phyloP scores from a whole-genome alignment of 371 early-diverging fungal genomes.

The Apophysomyces sp. region DNA sequence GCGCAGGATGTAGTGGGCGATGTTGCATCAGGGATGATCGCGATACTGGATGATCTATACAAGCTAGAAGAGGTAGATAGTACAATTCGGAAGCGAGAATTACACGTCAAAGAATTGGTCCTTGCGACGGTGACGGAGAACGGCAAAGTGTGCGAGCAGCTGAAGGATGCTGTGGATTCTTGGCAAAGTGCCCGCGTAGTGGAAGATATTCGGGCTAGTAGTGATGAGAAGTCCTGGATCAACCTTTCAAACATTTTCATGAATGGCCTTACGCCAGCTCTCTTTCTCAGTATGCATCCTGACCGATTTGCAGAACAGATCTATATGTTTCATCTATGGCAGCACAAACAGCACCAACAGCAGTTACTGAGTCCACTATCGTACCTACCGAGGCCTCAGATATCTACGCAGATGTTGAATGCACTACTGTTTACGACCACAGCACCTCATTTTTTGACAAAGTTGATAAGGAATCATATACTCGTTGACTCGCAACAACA shows the following conservation, averaged over 20 bases:
- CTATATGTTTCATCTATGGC: constrained; percentile 63
- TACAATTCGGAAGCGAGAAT: not conserved
- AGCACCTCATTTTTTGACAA: constrained; percentile 72
- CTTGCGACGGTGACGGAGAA: constrained; percentile 31
- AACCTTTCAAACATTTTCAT: constrained; percentile 52
- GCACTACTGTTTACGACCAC: constrained; percentile 53
- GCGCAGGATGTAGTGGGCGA: constrained; percentile 41
- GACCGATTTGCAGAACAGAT: constrained; percentile 70
- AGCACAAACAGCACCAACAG: constrained; percentile 26
- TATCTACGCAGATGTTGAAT: constrained; percentile 36
- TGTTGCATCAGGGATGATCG: constrained; percentile 37
- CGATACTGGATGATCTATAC: constrained; percentile 25
- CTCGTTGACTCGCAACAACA: constrained; percentile 66
- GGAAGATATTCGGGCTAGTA: not conserved
- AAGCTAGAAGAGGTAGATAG: not conserved
- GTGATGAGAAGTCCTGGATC: constrained; percentile 12
- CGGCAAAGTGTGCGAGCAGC: constrained; percentile 17
- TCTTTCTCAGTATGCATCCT: constrained; percentile 65
- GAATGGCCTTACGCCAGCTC: constrained; percentile 62
- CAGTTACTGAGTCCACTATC: constrained; percentile 34
- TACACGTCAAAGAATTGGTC: constrained; percentile 22
- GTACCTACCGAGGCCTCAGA: constrained; percentile 40
- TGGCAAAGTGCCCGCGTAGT: not conserved
- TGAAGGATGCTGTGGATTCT: constrained; percentile 1
- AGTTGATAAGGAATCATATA: constrained; percentile 69